Conservation (phyloP, 495 filamentous ascomycete species). For the Tuber aestivum region DNA sequence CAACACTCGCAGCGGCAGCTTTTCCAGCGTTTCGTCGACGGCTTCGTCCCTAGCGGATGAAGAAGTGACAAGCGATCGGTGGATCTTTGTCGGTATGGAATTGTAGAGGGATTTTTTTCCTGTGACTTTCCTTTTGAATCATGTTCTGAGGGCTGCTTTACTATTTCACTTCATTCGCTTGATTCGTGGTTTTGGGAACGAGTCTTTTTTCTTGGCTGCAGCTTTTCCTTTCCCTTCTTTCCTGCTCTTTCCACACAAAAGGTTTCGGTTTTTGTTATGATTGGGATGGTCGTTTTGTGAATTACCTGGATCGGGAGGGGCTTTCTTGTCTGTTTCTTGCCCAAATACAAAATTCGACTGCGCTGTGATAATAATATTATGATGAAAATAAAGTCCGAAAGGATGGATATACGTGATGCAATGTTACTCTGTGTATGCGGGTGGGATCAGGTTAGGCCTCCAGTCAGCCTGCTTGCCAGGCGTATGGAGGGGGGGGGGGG, state of each 20-base stretch:
- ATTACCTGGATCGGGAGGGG: background rate
- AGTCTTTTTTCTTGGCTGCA: background rate
- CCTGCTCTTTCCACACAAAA: background rate
- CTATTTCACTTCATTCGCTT: background rate
- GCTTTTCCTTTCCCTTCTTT: background rate
- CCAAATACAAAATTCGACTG: background rate
- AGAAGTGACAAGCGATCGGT: conserved; percentile 61
- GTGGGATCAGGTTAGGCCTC: background rate
- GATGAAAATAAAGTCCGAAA: background rate
- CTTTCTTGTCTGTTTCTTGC: background rate
- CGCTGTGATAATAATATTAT: background rate
- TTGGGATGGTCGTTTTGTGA: conserved; percentile 3
- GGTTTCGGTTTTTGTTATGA: background rate
- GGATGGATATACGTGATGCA: background rate
- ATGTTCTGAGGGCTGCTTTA: background rate
- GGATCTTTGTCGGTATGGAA: conserved; percentile 84
- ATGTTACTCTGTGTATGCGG: conserved; percentile 4
- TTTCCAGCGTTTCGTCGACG: conserved; percentile 32
- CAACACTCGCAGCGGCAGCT: conserved; percentile 37
- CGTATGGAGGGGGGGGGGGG: background rate
- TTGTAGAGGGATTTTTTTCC: conserved; percentile 49
- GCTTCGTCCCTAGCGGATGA: conserved; percentile 39
- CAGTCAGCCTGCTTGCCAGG: background rate
- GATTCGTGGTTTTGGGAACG: background rate
- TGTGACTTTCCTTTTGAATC: background rate